Evolutionary conservation across 2,329 filamentous ascomycete genomes (phyloP).

Genomic region (Calonectria fujianensis): DNA sequence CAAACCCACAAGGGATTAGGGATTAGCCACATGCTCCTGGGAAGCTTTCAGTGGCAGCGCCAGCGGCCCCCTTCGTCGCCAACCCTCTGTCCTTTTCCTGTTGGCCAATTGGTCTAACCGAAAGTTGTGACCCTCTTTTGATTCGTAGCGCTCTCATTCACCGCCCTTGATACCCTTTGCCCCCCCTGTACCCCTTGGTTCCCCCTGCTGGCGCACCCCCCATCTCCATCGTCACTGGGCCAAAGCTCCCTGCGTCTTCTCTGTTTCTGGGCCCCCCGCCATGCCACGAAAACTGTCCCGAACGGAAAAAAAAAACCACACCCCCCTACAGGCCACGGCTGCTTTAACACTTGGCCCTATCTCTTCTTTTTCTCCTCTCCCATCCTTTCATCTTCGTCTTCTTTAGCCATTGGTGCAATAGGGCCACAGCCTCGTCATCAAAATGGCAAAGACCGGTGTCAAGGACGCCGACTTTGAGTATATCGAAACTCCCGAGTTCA

Average conservation of each 20-base stretch:
- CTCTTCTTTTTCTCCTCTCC: constrained; percentile 36
- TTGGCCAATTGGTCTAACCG: constrained; percentile 16
- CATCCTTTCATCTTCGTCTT: constrained; percentile 45
- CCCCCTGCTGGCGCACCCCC: constrained; percentile 12
- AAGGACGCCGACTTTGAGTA: constrained; percentile 64
- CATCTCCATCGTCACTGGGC: constrained; percentile 16
- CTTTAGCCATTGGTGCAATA: constrained; percentile 53
- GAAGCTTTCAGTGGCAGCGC: constrained; percentile 28
- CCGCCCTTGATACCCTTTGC: not conserved
- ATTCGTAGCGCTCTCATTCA: constrained; percentile 25
- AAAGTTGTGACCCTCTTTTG: constrained; percentile 14
- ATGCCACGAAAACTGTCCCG: constrained; percentile 39
- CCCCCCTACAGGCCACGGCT: constrained; percentile 36
- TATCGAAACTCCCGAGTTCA: constrained; percentile 64
- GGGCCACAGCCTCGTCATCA: constrained; percentile 52
- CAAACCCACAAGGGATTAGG: constrained; percentile 2
- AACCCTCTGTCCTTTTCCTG: constrained; percentile 39
- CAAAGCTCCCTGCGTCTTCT: constrained; percentile 30
- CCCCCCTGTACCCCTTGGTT: constrained; percentile 1
- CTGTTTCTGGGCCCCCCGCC: constrained; percentile 29
- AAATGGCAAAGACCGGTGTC: constrained; percentile 60
- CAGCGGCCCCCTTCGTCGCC: constrained; percentile 42
- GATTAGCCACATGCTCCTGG: constrained; percentile 8
- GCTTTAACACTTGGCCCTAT: constrained; percentile 36
- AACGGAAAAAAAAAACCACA: constrained; percentile 48